Evolutionary conservation across 345 rosid genomes (phyloP).

Genomic region (Ricinus communis): DNA sequence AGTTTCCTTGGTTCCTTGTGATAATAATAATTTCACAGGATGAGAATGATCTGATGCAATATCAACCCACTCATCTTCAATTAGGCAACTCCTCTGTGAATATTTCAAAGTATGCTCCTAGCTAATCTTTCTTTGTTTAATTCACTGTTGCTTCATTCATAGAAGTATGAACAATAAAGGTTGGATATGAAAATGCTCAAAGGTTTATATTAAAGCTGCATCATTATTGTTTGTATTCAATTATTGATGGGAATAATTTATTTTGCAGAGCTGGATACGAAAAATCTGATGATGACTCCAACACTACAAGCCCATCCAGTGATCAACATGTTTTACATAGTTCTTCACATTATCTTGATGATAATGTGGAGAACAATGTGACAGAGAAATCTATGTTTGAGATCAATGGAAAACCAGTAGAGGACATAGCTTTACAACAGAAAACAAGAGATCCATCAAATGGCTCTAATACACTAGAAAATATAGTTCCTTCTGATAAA

Average conservation of each 20-base stretch:
- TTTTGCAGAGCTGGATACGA: slow-evolving; percentile 40
- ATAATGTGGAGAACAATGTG: slow-evolving; percentile 34
- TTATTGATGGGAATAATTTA: slow-evolving; percentile 12
- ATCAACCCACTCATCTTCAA: slow-evolving; percentile 35
- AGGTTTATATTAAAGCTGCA: not conserved
- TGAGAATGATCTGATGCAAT: slow-evolving; percentile 37
- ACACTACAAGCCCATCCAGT: slow-evolving; percentile 48
- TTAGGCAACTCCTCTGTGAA: slow-evolving; percentile 38
- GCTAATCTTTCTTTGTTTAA: not conserved
- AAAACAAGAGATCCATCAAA: slow-evolving; percentile 41
- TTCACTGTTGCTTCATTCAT: slow-evolving; percentile 7
- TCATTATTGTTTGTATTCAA: slow-evolving; percentile 4
- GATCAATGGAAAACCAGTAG: slow-evolving; percentile 40
- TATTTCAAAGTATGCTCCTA: slow-evolving; percentile 43
- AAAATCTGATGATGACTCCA: slow-evolving; percentile 75
- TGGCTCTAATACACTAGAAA: slow-evolving; percentile 37
- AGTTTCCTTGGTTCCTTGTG: slow-evolving; percentile 20
- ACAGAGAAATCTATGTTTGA: slow-evolving; percentile 45
- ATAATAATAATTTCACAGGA: slow-evolving; percentile 48
- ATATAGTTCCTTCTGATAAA: slow-evolving; percentile 32
- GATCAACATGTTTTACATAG: slow-evolving; percentile 33
- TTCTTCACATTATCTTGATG: slow-evolving; percentile 45
- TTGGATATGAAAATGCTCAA: not conserved
- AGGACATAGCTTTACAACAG: slow-evolving; percentile 38
- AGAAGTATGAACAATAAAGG: not conserved